Evolutionary conservation across 495 filamentous ascomycete genomes (phyloP).

Genomic region (Trichoderma reesei): DNA sequence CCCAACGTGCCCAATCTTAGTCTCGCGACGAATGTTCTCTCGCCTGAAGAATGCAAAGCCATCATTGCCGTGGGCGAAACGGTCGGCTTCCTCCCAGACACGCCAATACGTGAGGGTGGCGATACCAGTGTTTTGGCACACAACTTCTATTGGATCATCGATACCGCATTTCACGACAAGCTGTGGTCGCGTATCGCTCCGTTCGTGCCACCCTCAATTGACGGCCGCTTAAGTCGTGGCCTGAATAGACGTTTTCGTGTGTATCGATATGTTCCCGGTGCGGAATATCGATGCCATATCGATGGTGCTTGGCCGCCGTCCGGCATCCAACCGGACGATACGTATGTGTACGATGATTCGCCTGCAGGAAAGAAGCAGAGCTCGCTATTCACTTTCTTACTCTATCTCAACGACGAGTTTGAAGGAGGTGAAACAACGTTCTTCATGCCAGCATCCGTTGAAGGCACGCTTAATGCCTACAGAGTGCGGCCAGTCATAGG

Average conservation of each 20-base stretch:
- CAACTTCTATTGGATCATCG: slow-evolving; percentile 44
- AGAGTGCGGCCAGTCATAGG: slow-evolving; percentile 39
- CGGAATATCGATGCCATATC: slow-evolving; percentile 37
- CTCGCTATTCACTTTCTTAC: slow-evolving; percentile 40
- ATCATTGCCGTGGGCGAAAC: slow-evolving; percentile 39
- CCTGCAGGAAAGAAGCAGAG: slow-evolving; percentile 34
- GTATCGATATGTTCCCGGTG: slow-evolving; percentile 41
- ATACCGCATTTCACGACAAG: slow-evolving; percentile 28
- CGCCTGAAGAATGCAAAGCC: slow-evolving; percentile 28
- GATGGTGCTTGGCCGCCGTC: slow-evolving; percentile 43
- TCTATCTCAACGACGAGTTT: slow-evolving; percentile 44
- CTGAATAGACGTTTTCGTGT: slow-evolving; percentile 40
- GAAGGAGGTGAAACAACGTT: slow-evolving; percentile 42
- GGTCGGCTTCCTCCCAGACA: slow-evolving; percentile 37
- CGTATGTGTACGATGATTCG: slow-evolving; percentile 37
- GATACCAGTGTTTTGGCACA: slow-evolving; percentile 37
- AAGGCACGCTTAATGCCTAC: slow-evolving; percentile 39
- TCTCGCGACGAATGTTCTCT: slow-evolving; percentile 30
- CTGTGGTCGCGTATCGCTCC: slow-evolving; percentile 33
- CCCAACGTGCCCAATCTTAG: slow-evolving; percentile 31
- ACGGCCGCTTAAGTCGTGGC: slow-evolving; percentile 29
- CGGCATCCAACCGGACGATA: slow-evolving; percentile 27
- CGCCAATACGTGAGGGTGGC: slow-evolving; percentile 34
- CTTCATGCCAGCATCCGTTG: slow-evolving; percentile 33
- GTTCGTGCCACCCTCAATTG: slow-evolving; percentile 27